Base-by-base conservation (phyloP, 148 eudicot genomes). In the Camellia lanceoleosa region DNA sequence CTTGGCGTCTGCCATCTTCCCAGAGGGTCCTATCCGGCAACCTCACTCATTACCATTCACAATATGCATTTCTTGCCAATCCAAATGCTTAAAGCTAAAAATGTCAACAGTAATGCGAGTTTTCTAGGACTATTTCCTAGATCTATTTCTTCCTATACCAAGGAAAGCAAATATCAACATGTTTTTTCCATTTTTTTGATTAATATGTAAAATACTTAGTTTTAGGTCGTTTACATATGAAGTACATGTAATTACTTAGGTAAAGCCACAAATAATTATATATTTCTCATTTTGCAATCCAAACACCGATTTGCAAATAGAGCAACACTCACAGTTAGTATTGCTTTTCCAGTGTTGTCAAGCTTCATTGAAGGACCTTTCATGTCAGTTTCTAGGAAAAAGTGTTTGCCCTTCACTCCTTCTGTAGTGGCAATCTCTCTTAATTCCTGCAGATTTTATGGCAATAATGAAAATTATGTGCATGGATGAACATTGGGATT, bases 341-440 rank as follows among this genome's bases (percentile, higher is more conserved):
- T 87, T 82, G 92, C 92, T 89, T 88, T 92, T 83, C 98, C 98
- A 66, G 97, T 94, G 77, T 89, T 91, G 85, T 94, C 98, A 78
- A 92, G 92, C 84, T 94, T 94, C 84, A 94, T 71, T 69, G 94
- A 65, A 80, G 98, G 97, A 58, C 98, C 98, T 82, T 90, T 94
- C 44, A 92, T 84, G 82, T 94, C 98, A 80, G 81, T 83, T 84
- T 94, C 97, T 65, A 94, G 86, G 82, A 93, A 92, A 78, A 90
- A 92, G 82, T 89, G 88, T 78, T 92, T 92, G 83, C 92, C 94
- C 78, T 91, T 85, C 70, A 94, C 93, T 78, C 84, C 87, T 84
- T 94, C 98, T 61, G 89, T 80, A 67, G 71, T 78, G 74, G 92
- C 91, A 85, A 92, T 91, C 75, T 92, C 97, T 78, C 94, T 87